Conservation (phyloP, 805 yeast genomes). For the Scheffersomyces ergatensis region DNA sequence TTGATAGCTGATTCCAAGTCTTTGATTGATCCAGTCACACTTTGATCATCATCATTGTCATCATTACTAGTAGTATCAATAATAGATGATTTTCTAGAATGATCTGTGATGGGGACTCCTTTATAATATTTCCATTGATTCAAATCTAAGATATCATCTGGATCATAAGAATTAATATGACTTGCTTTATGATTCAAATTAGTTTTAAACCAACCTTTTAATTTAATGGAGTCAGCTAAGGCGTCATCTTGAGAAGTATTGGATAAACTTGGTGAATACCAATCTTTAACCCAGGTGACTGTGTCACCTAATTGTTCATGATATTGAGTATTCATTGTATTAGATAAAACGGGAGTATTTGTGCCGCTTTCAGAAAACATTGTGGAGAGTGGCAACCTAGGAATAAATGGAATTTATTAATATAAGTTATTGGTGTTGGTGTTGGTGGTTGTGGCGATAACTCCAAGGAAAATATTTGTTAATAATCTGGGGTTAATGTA, state of each 20-base stretch:
- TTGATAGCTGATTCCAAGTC: conserved; percentile 22
- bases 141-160: conserved; percentile 45
- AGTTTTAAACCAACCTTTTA: conserved; percentile 40
- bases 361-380: conserved; percentile 17
- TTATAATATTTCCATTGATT: conserved; percentile 29
- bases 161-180: conserved; percentile 7
- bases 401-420: too few species aligned
- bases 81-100: conserved; percentile 11
- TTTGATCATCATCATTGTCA: conserved; percentile 15
- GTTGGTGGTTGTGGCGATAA: too few species aligned
- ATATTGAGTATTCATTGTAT: background rate
- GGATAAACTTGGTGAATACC: conserved; percentile 27
- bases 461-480: too few species aligned
- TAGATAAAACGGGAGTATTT: conserved; percentile 8
- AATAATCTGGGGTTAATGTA: too few species aligned
- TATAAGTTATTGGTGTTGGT: too few species aligned
- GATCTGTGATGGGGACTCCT: conserved; percentile 50
- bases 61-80: conserved; percentile 20
- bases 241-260: background rate
- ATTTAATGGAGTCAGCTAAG: conserved; percentile 11
- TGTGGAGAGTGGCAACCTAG: too few species aligned
- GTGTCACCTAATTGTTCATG: conserved; percentile 21
- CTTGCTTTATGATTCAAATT: conserved; percentile 13
- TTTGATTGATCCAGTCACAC: background rate
- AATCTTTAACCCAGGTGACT: conserved; percentile 38